Conservation (phyloP, 495 filamentous ascomycete species). For the Talaromyces ruber region DNA sequence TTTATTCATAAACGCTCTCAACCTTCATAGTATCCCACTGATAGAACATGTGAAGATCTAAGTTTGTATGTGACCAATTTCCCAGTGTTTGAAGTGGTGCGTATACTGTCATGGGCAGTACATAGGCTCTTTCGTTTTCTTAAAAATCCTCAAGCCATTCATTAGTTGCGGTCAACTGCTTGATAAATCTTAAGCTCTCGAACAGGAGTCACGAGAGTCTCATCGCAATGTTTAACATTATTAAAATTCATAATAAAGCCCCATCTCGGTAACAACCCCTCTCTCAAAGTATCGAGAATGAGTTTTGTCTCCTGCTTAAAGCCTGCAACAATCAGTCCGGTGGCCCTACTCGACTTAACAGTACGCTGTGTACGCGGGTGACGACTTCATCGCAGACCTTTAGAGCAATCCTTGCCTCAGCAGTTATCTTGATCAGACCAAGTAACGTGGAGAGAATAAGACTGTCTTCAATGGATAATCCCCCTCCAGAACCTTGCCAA, state of each 20-base stretch:
- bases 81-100: too few species aligned
- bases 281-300: not conserved
- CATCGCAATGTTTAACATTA: not conserved
- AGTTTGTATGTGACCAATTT: too few species aligned
- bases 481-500: constrained; percentile 22
- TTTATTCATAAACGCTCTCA: too few species aligned
- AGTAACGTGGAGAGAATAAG: constrained; percentile 35
- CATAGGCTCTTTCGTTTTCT: too few species aligned
- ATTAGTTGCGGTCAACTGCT: too few species aligned
- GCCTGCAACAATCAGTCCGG: not conserved
- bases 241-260: not conserved
- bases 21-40: too few species aligned
- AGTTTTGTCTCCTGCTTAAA: not conserved
- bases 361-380: constrained; percentile 12
- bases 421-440: not conserved
- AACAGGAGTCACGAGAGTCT: not conserved
- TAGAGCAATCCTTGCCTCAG: not conserved
- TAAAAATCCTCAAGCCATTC: too few species aligned
- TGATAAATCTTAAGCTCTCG: not conserved
- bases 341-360: not conserved
- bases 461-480: constrained; percentile 26
- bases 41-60: too few species aligned
- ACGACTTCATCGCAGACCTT: constrained; percentile 13
- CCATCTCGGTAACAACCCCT: not conserved
- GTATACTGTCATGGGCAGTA: too few species aligned